These are phyloP conservation scores for Trichoderma lentiforme DNA, from an alignment of 2,329 filamentous ascomycete species.

Conservation along the genomic window DNA sequence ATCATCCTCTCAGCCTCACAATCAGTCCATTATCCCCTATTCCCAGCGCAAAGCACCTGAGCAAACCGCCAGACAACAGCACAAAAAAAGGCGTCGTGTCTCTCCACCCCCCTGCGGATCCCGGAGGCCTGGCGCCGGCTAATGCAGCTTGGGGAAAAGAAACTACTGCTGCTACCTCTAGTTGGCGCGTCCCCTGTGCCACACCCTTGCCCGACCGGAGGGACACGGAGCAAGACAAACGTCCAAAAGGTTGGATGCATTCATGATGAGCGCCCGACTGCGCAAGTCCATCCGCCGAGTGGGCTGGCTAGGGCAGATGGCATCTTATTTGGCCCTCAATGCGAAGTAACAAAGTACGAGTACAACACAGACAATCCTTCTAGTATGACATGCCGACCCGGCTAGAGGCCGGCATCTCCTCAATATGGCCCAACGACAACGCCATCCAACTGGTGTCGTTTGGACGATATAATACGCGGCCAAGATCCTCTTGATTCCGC, in stretches of 20 bases:
- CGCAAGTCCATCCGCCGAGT: neutral
- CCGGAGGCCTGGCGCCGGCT: constrained; percentile 13
- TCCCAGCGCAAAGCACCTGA: neutral
- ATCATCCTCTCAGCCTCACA: neutral
- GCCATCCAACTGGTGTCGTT: constrained; percentile 2
- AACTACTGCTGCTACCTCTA: neutral
- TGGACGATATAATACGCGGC: neutral
- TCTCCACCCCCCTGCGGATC: constrained; percentile 7
- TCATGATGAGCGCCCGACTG: neutral
- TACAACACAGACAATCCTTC: neutral
- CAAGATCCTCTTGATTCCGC: neutral
- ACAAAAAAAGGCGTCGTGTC: neutral
- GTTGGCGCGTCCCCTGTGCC: constrained; percentile 6
- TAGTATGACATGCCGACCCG: neutral
- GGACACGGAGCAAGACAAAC: neutral
- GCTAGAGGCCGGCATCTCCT: neutral
- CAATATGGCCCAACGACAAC: constrained; percentile 9
- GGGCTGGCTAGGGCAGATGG: neutral
- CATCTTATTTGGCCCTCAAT: neutral
- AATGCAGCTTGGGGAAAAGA: constrained; percentile 16
- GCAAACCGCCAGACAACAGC: neutral
- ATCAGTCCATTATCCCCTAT: constrained; percentile 7
- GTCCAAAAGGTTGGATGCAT: neutral
- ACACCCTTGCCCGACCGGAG: constrained; percentile 5
- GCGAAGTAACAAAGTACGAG: neutral